Base-by-base conservation (phyloP, 2,329 filamentous ascomycete genomes). In the Paecilomyces formosus region DNA sequence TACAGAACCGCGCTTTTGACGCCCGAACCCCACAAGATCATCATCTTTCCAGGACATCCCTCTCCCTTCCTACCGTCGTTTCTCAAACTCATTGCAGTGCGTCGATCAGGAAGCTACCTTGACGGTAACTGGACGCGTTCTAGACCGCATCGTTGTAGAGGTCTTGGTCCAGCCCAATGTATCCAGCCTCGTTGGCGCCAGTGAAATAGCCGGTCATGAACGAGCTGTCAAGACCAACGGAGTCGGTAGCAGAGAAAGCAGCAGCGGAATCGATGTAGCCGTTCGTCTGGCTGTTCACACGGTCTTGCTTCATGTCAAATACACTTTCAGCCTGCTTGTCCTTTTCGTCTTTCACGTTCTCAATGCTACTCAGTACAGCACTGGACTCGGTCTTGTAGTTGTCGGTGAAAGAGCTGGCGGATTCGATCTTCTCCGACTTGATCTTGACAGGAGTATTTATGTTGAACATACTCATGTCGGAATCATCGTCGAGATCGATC, bases 301-400 rank as follows among this genome's bases (percentile, higher is more conserved):
- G 18, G 21, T 50, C 21, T 39, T 26, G 55, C 39, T 56, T 52
- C 2, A 26, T 26, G 50, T 28, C 50, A 21, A 52, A 24, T 9
- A 52, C 1, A 18, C 39, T 45, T 83, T 97, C 65, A 99, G 94
- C 80, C 28, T 55, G 33, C 30, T 15, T 35, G 15, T 45, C 35
- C 15, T 55, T 35, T 28, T 55, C 54, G 1, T 39, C 33, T 24
- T 26, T 45, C 3, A 26, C 33, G 8, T 55, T 26, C 35, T 55
- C 33, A 13, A 22, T 35, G 18, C 33, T 52, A 13, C 13, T 15
- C 6, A 28, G 26, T 5, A 52, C 39, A 39, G 13, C 35, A 6
- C 39, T 45, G n/a, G 39, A 18, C 15, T 45, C 39, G 7, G 39
- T 45, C 39, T 45, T 21, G 39, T 45, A 18, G 8, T 45, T n/a